phyloP scores from a whole-genome alignment of 176 grass and related monocot genomes.

The Elaeis guineensis region DNA sequence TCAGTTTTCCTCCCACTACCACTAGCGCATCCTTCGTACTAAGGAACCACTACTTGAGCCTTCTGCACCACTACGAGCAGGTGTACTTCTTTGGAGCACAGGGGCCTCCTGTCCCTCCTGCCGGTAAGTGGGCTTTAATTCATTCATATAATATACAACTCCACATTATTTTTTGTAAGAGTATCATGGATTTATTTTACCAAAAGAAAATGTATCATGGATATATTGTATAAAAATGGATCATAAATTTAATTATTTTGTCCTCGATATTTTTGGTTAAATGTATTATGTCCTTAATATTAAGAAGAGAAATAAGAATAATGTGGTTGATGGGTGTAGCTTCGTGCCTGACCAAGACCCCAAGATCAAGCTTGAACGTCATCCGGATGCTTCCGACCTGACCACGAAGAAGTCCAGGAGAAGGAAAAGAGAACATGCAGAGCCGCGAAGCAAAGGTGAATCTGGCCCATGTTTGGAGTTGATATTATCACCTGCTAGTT shows the following conservation, averaged over 20 bases:
- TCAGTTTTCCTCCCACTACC: slow-evolving; percentile 42
- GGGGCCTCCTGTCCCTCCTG: slow-evolving; percentile 30
- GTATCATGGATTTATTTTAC: too few relatives aligned
- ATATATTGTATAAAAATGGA: too few relatives aligned
- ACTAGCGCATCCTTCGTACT: slow-evolving; percentile 52
- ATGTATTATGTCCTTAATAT: too few relatives aligned
- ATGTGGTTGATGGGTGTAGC: slow-evolving; percentile 6
- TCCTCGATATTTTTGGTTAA: too few relatives aligned
- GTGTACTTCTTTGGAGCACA: slow-evolving; percentile 42
- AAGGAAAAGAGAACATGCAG: slow-evolving; percentile 14
- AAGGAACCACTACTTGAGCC: slow-evolving; percentile 41
- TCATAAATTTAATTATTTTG: too few relatives aligned
- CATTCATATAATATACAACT: too few relatives aligned
- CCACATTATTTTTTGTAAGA: too few relatives aligned
- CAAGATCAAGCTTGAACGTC: slow-evolving; percentile 14
- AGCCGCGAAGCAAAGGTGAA: slow-evolving; percentile 28
- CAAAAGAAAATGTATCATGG: too few relatives aligned
- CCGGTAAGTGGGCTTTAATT: slow-evolving; percentile 9
- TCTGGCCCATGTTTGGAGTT: too few relatives aligned
- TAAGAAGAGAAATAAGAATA: too few relatives aligned
- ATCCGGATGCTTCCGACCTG: slow-evolving; percentile 9
- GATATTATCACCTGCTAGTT: too few relatives aligned
- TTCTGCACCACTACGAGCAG: slow-evolving; percentile 52
- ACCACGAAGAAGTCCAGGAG: slow-evolving; percentile 9
- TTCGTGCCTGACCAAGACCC: slow-evolving; percentile 34